Base-by-base conservation (phyloP, 495 filamentous ascomycete genomes). In the Coniosporium apollinis region DNA sequence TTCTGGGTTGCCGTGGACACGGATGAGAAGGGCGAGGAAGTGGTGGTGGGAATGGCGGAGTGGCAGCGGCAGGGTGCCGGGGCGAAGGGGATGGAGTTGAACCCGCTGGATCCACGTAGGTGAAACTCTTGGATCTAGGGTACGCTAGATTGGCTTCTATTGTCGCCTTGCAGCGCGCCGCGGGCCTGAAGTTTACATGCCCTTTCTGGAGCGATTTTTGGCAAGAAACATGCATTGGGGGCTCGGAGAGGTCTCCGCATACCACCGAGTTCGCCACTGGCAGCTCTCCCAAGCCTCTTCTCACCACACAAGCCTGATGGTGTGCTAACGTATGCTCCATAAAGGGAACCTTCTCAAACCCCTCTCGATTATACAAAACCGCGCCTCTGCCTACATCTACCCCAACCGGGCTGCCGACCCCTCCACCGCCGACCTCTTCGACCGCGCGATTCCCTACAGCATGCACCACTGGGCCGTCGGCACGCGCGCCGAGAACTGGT, bases 61-160 rank as follows among this genome's bases (percentile, higher is more conserved):
- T 47, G 44, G 44, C 17, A 43, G 22, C 18, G 25, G 18, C 33
- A 29, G 22, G 44, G 28, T 22, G 39, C 19, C 26, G 41, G 24
- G 8, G 7, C 8, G 24, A 13, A 19, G 35, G 22, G 17, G 15
- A 19, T 11, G 2, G 17, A 30, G 15, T 21, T 43, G 19, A 22
- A 15, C 10, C 22, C 15, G 7, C 31, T 22, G 16, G 41, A 47
- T 24, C 40, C 41, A 29, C 35, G 44, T 47, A 16, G 17, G 44
- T 33, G 24, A 8, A 8, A 7, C 24, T 26, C 13, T 8, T 26
- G 8, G 13, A 8, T 26, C 13, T 26, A n/a, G n/a, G n/a, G n/a
- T n/a, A n/a, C n/a, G n/a, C n/a, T n/a, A n/a, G n/a, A n/a, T n/a
- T n/a, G n/a, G n/a, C n/a, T n/a, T n/a, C n/a, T n/a, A n/a, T n/a